These are phyloP conservation scores for Coelastrella sp. DNA, from an alignment of 139 green algal species.

Conservation along the genomic window DNA sequence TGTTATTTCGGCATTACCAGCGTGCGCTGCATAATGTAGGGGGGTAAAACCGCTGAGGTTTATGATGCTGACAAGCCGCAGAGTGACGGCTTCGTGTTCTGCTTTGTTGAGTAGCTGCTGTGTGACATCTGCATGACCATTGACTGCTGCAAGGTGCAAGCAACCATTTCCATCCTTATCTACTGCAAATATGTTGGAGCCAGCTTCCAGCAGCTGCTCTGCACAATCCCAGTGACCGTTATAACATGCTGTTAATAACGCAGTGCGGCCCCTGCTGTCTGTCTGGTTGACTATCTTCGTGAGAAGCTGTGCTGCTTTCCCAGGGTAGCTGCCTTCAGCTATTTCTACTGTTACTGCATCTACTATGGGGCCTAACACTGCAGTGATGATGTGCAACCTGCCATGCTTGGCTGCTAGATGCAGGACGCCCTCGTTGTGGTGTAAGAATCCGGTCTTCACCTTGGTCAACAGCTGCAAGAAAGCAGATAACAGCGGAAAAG, in stretches of 20 bases:
- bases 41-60: conserved; percentile 33
- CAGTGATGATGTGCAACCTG: neutral
- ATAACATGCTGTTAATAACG: conserved; percentile 9
- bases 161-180: neutral
- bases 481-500: neutral
- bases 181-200: neutral
- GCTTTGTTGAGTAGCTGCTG: conserved; percentile 9
- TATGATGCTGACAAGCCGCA: neutral
- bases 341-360: conserved; percentile 19
- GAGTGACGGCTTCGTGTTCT: conserved; percentile 1
- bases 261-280: conserved; percentile 13
- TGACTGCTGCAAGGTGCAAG: neutral
- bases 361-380: neutral
- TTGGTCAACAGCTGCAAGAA: neutral
- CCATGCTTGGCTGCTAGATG: neutral
- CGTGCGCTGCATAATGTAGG: conserved; percentile 7
- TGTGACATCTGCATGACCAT: neutral
- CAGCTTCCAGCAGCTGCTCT: conserved; percentile 20
- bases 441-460: neutral
- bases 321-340: neutral
- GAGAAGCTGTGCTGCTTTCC: neutral
- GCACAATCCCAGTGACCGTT: conserved; percentile 7
- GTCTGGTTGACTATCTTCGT: neutral
- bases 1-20: neutral
- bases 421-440: neutral